These are phyloP conservation scores for Irpex sp. DNA, from an alignment of 1,284 basidiomycete species.

Conservation along the genomic window DNA sequence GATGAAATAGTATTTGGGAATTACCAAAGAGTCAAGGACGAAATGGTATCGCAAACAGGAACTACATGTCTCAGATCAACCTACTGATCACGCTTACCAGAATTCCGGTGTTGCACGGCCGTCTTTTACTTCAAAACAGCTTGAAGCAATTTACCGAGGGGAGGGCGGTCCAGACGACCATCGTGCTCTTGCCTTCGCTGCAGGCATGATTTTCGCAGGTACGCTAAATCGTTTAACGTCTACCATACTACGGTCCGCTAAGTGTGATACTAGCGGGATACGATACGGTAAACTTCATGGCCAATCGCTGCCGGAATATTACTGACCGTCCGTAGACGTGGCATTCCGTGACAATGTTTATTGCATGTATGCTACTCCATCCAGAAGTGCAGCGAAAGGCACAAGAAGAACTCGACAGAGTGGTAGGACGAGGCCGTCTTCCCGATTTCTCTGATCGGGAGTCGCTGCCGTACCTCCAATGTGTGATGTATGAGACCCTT, in stretches of 20 bases:
- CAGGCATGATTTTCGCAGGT: neutral
- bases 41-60: neutral
- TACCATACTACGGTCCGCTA: neutral
- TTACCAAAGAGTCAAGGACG: neutral
- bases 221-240: neutral
- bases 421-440: conserved; percentile 9
- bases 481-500: conserved; percentile 1
- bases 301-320: neutral
- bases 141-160: neutral
- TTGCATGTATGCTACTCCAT: neutral
- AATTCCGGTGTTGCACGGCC: neutral
- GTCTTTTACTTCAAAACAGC: neutral
- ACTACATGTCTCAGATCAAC: neutral
- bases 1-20: neutral
- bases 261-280: neutral
- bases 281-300: neutral
- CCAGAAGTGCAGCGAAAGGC: conserved; percentile 12
- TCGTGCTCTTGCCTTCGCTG: neutral
- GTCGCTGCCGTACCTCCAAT: conserved; percentile 7
- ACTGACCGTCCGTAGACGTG: neutral
- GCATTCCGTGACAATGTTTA: neutral
- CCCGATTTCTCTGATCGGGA: conserved; percentile 9
- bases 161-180: neutral
- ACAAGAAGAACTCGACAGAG: neutral
- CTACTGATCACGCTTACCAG: neutral